Base-by-base conservation (phyloP, 2,329 filamentous ascomycete genomes). In the Penicillium sp. region DNA sequence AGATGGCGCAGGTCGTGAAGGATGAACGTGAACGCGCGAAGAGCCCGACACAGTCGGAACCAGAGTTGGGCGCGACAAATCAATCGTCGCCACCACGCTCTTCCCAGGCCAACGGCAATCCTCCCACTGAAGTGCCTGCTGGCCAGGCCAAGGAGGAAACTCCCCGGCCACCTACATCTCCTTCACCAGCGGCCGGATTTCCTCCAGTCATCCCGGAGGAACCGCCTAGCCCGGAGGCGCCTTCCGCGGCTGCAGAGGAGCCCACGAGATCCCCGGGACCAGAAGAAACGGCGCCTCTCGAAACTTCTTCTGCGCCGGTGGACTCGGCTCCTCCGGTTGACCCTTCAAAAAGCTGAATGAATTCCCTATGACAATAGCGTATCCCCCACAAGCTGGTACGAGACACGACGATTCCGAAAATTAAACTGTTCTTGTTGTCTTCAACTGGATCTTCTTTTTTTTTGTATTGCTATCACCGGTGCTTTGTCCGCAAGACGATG, bases 21-120 rank as follows among this genome's bases (percentile, higher is more conserved):
- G 73, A 78, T 34, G 79, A 79, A 56, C 76, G 76, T 54, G 75
- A 73, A 44, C 67, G 74, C 24, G 72, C 76, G 12, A 77, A 76
- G 59, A 80, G 76, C 49, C 77, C 78, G 9, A 73, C 71, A 5
- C 54, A 60, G 29, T 60, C 60, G 4, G 69, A 70, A 26, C 53
- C 52, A n/a, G 71, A 70, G 12, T 60, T 63, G 13, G 56, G 62
- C 2, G 48, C 55, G 2, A 62, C 65, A 18, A 65, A 51, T 29
- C 67, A 67, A 40, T 68, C 66, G 27, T 48, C 68, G 5, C 68
- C 69, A 3, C 55, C 65, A 3, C 37, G 38, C n/a, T 48, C 54
- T 24, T 58, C 57, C 18, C 53, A 54, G 24, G 39, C 51, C 2
- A 58, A 58, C 41, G 48, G 53, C 35, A 56, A 57, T 24, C 53